Conservation (phyloP, 2,329 filamentous ascomycete genomes). For the Rhynchosporium agropyri region DNA sequence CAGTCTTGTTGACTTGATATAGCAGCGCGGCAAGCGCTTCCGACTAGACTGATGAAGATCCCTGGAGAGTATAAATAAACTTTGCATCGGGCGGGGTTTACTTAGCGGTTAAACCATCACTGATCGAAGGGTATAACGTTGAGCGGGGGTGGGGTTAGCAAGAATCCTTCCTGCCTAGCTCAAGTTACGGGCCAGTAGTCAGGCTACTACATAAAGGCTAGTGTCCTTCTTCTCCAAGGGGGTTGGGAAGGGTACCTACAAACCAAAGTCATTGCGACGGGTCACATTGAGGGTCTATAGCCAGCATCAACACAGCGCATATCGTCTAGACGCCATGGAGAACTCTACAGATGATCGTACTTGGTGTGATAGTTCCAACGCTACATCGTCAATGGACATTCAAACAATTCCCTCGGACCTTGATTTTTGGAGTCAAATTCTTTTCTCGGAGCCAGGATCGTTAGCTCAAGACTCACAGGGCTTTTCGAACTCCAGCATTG, state of each 20-base stretch:
- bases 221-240: too few relatives aligned
- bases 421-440: slow-evolving; percentile 5
- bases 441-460: neutral
- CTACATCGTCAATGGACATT: slow-evolving; percentile 3
- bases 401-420: neutral
- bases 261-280: neutral
- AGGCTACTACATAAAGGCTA: neutral
- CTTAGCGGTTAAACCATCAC: slow-evolving; percentile 3
- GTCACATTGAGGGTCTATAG: slow-evolving; percentile 3
- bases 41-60: slow-evolving; percentile 2
- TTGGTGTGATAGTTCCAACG: slow-evolving; percentile 3
- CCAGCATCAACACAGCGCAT: slow-evolving; percentile 8
- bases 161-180: neutral
- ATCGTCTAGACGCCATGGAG: slow-evolving; percentile 2
- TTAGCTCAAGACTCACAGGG: neutral
- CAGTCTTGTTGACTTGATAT: slow-evolving; percentile 7
- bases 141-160: neutral
- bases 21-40: slow-evolving; percentile 8
- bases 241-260: neutral
- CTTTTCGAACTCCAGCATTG: slow-evolving; percentile 4
- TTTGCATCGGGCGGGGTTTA: slow-evolving; percentile 1
- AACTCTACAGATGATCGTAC: neutral
- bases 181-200: neutral
- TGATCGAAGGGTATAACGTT: neutral
- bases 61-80: neutral